Evolutionary conservation across 2,329 filamentous ascomycete genomes (phyloP), one percentile per base, ranked within the genome.

Genomic region (Botrytis medusae): DNA sequence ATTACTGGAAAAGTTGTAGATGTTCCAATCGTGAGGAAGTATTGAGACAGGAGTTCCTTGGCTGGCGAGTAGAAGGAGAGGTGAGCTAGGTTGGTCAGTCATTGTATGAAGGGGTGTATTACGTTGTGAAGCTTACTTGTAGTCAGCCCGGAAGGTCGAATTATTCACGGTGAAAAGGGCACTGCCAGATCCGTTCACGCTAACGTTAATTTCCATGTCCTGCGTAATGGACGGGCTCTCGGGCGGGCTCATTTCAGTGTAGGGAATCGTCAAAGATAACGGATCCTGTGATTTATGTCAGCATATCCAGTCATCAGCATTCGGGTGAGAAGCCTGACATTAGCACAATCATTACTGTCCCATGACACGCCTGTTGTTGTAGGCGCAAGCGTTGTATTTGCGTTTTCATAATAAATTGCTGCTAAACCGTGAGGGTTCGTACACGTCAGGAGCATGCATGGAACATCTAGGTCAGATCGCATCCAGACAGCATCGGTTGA

Each of bases 401-500:
- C 72, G 18, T 71, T 46, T 6, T 70, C 65, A 60, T 73, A 73
- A 48, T 73, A 73, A 63, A 93, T 84, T 12, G 86, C 88, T 0
- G 90, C 91, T 1, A 88, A 77, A 4, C 86, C 89, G 72, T 85
- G 78, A 5, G 85, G 85, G 64, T 88, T 85, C 37, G 81, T 82
- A 2, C 85, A 79, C 3, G 59, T 59, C 34, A 84, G 77, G 8
- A 86, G 85, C 71, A 72, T 72, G 82, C 87, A 89, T 7, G 78
- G 75, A 2, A 80, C 82, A 51, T 77, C 76, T 8, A 89, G 80
- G 78, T 85, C 87, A 72, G 86, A 83, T 60, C 89, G 86, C 83
- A 91, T 88, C 87, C 88, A 91, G 77, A 87, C 89, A 3, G 87
- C 82, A n/a, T 83, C 81, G 14, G 82, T 82, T 2, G 83, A 76